Evolutionary conservation across 371 early-diverging fungal species (phyloP).

Genomic region (Rhizopus sp.): DNA sequence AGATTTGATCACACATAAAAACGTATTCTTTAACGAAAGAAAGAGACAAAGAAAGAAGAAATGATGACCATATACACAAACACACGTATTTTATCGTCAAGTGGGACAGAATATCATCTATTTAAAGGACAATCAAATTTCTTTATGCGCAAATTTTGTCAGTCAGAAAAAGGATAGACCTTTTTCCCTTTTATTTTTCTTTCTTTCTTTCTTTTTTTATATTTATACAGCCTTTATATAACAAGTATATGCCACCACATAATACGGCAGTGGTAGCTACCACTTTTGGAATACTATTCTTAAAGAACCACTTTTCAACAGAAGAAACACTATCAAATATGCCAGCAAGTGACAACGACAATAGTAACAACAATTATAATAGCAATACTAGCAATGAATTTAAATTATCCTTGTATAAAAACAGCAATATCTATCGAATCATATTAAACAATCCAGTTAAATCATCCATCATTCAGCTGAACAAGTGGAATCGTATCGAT

Average conservation of each 20-base stretch:
- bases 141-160: no score
- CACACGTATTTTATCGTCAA: no score
- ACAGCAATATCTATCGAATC: conserved; percentile 27
- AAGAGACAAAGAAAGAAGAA: no score
- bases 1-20: no score
- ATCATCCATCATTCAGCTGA: conserved; percentile 7
- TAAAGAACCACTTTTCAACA: background rate
- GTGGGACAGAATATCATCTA: no score
- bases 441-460: conserved; percentile 18
- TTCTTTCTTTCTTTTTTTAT: no score
- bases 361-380: background rate
- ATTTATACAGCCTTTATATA: no score
- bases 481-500: conserved; percentile 39
- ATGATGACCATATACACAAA: no score
- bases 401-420: conserved; percentile 9
- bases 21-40: no score
- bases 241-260: background rate
- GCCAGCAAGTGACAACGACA: background rate
- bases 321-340: background rate
- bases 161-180: no score
- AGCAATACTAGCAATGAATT: background rate
- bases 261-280: background rate
- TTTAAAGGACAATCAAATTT: no score
- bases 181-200: no score
- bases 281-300: background rate